A percentile compares a stretch with the other conserved stretches of the same genome.
Evolutionary conservation across 495 filamentous ascomycete genomes (phyloP).

Genomic region (Talaromyces borbonicus): DNA sequence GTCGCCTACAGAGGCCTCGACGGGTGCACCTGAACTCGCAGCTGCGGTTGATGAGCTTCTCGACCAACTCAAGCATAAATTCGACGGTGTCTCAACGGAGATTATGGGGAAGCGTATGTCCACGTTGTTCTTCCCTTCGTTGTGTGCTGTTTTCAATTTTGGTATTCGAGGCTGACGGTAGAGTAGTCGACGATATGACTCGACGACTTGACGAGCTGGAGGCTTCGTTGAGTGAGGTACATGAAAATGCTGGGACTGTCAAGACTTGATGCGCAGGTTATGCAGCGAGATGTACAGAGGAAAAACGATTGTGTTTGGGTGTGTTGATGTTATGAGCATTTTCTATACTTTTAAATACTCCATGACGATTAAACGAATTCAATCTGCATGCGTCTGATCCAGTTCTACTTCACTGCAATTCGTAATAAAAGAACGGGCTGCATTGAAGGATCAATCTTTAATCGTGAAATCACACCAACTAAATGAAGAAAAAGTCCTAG

Average conservation of each 20-base stretch:
- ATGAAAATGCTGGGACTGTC: not conserved
- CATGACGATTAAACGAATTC: too few relatives aligned
- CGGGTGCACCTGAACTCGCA: constrained; percentile 51
- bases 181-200: constrained; percentile 89
- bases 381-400: too few relatives aligned
- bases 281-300: not conserved
- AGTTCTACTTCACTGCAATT: too few relatives aligned
- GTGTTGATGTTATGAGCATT: not conserved
- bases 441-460: too few relatives aligned
- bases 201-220: constrained; percentile 81
- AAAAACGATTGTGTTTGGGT: not conserved
- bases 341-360: too few relatives aligned
- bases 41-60: constrained; percentile 78
- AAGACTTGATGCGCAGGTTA: constrained; percentile 1
- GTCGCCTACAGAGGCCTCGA: constrained; percentile 8
- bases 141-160: not conserved
- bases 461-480: too few relatives aligned
- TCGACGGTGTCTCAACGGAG: constrained; percentile 67
- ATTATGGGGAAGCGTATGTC: constrained; percentile 74
- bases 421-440: too few relatives aligned
- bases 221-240: constrained; percentile 35
- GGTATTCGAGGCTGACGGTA: constrained; percentile 1
- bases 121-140: not conserved
- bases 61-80: constrained; percentile 73
- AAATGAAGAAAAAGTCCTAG: not conserved